Evolutionary conservation across 805 yeast species (phyloP).

Genomic region (Huiozyma naganishii): DNA sequence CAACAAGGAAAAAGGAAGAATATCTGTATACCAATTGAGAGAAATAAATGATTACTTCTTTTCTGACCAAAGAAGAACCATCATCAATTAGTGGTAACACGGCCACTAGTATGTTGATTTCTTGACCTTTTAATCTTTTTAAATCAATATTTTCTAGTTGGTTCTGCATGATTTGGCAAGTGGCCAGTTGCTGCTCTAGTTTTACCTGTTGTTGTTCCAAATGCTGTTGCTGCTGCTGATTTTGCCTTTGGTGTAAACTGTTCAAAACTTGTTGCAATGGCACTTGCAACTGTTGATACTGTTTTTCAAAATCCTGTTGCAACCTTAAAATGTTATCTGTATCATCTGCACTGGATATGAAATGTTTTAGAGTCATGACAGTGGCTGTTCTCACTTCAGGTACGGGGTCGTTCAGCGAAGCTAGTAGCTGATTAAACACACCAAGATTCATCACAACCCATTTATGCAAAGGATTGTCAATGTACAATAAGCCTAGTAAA

Average conservation of each 20-base stretch:
- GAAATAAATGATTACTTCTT: conserved; percentile 70
- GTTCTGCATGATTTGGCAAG: conserved; percentile 18
- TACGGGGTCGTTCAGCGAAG: conserved; percentile 71
- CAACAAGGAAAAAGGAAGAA: conserved; percentile 65
- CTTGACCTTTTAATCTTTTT: conserved; percentile 51
- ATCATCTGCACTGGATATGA: conserved; percentile 39
- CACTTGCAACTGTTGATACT: conserved; percentile 23
- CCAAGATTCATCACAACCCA: conserved; percentile 59
- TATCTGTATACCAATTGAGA: conserved; percentile 65
- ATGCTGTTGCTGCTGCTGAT: conserved; percentile 12
- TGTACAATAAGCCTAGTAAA: conserved; percentile 67
- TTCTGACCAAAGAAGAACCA: conserved; percentile 81
- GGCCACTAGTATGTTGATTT: conserved; percentile 56
- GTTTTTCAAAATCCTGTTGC: conserved; percentile 27
- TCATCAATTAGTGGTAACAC: conserved; percentile 65
- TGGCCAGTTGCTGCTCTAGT: conserved; percentile 25
- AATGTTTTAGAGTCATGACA: conserved; percentile 60
- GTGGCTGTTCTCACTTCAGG: conserved; percentile 91
- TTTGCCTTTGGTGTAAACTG: conserved; percentile 19
- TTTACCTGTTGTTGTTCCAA: conserved; percentile 21
- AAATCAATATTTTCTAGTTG: conserved; percentile 24
- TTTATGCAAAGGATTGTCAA: conserved; percentile 61
- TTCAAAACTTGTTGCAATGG: conserved; percentile 23
- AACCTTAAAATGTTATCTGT: conserved; percentile 26
- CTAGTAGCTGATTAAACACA: conserved; percentile 39